Percentiles rank a stretch among this genome's conserved stretches.
Evolutionary conservation across 345 rosid genomes (phyloP).

Genomic region (Eucalyptus erythrocorys): DNA sequence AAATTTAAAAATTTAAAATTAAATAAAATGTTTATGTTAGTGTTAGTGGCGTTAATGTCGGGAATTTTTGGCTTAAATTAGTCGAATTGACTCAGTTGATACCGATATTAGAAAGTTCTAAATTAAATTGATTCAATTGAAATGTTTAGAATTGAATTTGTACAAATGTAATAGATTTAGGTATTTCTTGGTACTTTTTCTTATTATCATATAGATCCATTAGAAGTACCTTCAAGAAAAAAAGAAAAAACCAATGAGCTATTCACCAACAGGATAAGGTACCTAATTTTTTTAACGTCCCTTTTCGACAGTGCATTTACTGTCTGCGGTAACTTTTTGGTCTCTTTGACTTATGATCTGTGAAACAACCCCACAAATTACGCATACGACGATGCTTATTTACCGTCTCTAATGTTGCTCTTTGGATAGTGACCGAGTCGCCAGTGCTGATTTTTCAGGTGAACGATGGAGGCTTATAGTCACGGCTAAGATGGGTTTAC

Average conservation of each 20-base stretch:
- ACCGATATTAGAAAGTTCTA: not conserved
- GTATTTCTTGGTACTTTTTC: not conserved
- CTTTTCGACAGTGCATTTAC: not conserved
- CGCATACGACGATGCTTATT: not conserved
- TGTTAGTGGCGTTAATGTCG: no score
- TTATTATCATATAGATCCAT: not conserved
- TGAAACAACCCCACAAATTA: not conserved
- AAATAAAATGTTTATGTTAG: no score
- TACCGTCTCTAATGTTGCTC: not conserved
- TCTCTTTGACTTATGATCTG: no score
- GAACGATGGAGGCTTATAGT: not conserved
- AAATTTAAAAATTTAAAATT: no score
- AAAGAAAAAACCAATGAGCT: not conserved
- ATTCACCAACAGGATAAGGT: not conserved
- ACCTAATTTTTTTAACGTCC: not conserved
- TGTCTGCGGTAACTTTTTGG: no score
- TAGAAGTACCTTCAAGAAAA: not conserved
- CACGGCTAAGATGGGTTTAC: not conserved
- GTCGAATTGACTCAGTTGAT: rapidly evolving
- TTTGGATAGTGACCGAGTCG: not conserved
- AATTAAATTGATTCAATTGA: no score
- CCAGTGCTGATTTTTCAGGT: not conserved
- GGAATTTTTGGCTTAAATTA: no score
- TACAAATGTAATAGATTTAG: rapidly evolving
- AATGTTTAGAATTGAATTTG: no score